Evolutionary conservation across 2,329 filamentous ascomycete species (phyloP).

Genomic region (Clarireedia paspali): DNA sequence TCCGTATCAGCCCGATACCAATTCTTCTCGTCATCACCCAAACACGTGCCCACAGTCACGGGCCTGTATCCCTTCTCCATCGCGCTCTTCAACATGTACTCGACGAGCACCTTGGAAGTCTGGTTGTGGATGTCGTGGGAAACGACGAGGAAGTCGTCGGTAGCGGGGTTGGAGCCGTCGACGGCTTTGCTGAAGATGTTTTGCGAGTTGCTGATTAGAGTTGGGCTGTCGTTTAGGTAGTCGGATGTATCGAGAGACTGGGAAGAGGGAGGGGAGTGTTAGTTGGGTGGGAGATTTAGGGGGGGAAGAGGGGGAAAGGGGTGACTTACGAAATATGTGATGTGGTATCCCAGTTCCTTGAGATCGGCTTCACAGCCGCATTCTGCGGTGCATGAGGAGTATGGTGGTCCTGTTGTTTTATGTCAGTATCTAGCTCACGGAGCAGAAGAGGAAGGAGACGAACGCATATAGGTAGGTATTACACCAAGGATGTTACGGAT

Average conservation of each 20-base stretch:
- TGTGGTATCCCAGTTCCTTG: constrained; percentile 37
- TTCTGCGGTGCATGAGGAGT: constrained; percentile 34
- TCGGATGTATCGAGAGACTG: constrained; percentile 39
- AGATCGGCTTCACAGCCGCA: constrained; percentile 32
- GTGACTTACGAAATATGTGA: constrained; percentile 37
- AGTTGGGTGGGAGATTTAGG: no score
- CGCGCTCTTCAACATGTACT: constrained; percentile 26
- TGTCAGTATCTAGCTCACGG: background rate
- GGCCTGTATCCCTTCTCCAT: constrained; percentile 29
- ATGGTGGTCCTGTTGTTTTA: constrained; percentile 28
- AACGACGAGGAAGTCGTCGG: constrained; percentile 34
- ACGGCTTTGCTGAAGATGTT: constrained; percentile 27
- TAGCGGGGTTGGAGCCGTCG: constrained; percentile 4
- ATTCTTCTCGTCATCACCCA: constrained; percentile 32
- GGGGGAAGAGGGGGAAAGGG: background rate
- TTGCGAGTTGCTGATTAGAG: constrained; percentile 38
- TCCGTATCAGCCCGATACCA: constrained; percentile 33
- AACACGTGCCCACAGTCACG: constrained; percentile 38
- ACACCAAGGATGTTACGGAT: constrained; percentile 45
- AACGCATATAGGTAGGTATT: constrained; percentile 46
- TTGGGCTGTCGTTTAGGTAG: constrained; percentile 38
- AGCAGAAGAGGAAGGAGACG: constrained; percentile 26
- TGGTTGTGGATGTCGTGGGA: constrained; percentile 32
- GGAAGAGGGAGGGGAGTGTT: background rate
- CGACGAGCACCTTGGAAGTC: constrained; percentile 24